phyloP scores from a whole-genome alignment of 2,329 filamentous ascomycete species.

The Alternaria triticimaculans region DNA sequence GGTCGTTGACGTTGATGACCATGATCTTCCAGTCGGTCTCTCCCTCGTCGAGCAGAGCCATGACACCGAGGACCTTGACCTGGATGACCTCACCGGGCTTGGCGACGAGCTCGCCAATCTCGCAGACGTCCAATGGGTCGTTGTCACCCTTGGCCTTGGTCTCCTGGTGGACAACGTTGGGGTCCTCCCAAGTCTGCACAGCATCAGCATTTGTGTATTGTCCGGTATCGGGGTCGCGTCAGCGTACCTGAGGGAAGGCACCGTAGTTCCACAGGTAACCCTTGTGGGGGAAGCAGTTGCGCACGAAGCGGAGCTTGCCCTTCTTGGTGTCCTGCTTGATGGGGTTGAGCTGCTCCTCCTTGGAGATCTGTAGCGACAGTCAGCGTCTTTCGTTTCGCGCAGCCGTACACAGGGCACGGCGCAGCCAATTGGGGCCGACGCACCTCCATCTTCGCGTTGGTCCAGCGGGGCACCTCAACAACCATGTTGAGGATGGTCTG shows the following conservation, averaged over 20 bases:
- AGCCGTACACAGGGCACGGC: not conserved
- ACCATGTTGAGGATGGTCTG: slow-evolving; percentile 98
- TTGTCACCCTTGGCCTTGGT: slow-evolving; percentile 99
- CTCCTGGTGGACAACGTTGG: slow-evolving; percentile 93
- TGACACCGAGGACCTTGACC: slow-evolving; percentile 99
- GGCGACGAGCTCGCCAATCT: slow-evolving; percentile 97
- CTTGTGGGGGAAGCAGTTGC: slow-evolving; percentile 99
- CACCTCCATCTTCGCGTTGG: slow-evolving; percentile 99
- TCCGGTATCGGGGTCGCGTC: slow-evolving; percentile 38
- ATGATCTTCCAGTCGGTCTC: slow-evolving; percentile 99
- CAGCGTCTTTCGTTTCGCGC: slow-evolving; percentile 17
- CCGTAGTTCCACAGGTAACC: slow-evolving; percentile 99
- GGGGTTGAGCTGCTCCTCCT: slow-evolving; percentile 97
- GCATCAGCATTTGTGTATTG: slow-evolving; percentile 32
- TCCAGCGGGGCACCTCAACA: slow-evolving; percentile 99
- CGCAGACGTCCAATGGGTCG: slow-evolving; percentile 98
- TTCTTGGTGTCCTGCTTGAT: slow-evolving; percentile 99
- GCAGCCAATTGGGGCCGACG: slow-evolving; percentile 46
- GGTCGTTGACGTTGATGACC: slow-evolving; percentile 98
- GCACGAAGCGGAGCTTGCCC: slow-evolving; percentile 98
- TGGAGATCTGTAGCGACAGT: slow-evolving; percentile 77
- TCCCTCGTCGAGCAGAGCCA: slow-evolving; percentile 98
- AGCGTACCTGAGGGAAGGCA: slow-evolving; percentile 90
- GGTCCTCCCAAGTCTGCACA: slow-evolving; percentile 95
- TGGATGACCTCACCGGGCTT: slow-evolving; percentile 98